Percentiles rank a stretch among this genome's conserved stretches.
Conservation (phyloP, 257 asterid genomes). For the Mentha longifolia region DNA sequence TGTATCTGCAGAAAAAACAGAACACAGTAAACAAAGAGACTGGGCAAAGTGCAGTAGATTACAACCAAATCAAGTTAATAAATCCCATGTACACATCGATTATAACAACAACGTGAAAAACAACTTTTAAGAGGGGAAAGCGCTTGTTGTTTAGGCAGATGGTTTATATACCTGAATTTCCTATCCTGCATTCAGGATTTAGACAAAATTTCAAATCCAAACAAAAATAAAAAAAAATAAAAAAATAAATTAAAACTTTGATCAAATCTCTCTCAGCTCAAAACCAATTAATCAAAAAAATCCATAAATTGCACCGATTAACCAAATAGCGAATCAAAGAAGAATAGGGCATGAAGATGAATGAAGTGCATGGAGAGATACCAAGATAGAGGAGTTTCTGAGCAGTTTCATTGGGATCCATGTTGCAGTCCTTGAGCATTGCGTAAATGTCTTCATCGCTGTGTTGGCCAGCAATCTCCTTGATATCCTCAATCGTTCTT, state of each 20-base stretch:
- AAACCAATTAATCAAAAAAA: background rate
- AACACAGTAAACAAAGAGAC: background rate
- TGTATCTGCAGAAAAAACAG: constrained; percentile 54
- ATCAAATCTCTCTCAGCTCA: background rate
- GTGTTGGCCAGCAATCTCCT: constrained; percentile 58
- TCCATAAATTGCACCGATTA: background rate
- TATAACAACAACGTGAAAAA: background rate
- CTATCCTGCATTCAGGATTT: background rate
- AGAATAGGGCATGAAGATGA: background rate
- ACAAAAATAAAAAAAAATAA: background rate
- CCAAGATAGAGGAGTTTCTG: constrained; percentile 62
- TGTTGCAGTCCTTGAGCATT: constrained; percentile 63
- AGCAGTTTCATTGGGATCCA: constrained; percentile 71
- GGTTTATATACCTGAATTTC: background rate
- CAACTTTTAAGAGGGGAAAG: background rate
- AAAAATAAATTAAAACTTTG: too few relatives aligned
- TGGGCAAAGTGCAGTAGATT: background rate
- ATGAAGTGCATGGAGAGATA: constrained; percentile 3
- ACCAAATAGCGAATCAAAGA: background rate
- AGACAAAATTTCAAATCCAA: background rate
- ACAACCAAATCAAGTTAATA: background rate
- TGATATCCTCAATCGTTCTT: constrained; percentile 52
- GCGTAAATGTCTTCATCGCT: constrained; percentile 62
- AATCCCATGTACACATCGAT: background rate
- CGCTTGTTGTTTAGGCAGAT: background rate